Evolutionary conservation across 176 grass and related monocot genomes (phyloP), one percentile per base, ranked within the genome.

Genomic region (Avena atlantica): DNA sequence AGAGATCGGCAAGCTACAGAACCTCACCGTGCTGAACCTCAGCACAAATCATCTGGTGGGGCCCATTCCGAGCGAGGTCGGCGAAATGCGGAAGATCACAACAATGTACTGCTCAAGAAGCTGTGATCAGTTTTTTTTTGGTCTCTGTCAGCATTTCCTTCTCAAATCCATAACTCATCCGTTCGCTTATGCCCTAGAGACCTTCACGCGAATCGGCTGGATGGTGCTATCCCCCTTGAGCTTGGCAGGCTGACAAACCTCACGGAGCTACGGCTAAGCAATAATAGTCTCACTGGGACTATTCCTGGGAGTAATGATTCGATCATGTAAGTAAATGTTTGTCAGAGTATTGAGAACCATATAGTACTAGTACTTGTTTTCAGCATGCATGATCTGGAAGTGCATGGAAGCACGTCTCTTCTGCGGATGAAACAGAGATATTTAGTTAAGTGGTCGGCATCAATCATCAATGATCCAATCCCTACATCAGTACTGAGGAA

Each of bases 301-400:
- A 90, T 99, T 89, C 89, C 94, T 91, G 94, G 87, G 84, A 99
- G 58, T 51, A 89, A 96, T 21, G 31, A 86, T 88, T 93, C 94
- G 1, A 74, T 52, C 61, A 87, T 45, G 97, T 99, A 93, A 90
- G 87, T 90, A n/a, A 31, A 76, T 81, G 7, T 11, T 53, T 17
- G 60, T 69, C 58, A 40, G 40, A 42, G 40, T 42, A 42, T 42
- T 42, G 40, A 42, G 5, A 42, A 42, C 40, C 40, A 42, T 42
- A 42, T 42, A 42, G 37, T 40, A 40, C 37, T 5, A 40, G 37
- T 40, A 13, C 5, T 20, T 59, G 13, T 68, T 87, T 84, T 76
- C 4, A 45, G 20, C 55, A 60, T 59, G 1, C 51, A 74, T 50
- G 55, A 57, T 58, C 31, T 11, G 1, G 23, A 56, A 76, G 3